phyloP scores from a whole-genome alignment of 1,139 yeast species.

The Torulaspora globosa region DNA sequence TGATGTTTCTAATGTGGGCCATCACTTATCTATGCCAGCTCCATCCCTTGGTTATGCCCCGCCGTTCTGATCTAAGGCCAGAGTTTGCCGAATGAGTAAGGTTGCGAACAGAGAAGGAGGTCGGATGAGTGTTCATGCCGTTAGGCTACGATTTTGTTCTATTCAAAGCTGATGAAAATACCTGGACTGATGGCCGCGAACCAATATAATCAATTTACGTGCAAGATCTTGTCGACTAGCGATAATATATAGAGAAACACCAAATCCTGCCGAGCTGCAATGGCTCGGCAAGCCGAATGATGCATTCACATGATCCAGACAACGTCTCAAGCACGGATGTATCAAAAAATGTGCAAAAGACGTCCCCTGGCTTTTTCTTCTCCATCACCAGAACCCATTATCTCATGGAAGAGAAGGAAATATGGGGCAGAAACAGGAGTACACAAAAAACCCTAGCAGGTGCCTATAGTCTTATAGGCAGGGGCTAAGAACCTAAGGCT shows the following conservation, averaged over 20 bases:
- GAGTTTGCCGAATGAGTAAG: constrained; percentile 44
- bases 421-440: constrained; percentile 76
- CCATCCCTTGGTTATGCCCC: constrained; percentile 78
- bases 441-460: constrained; percentile 5
- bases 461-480: constrained; percentile 3
- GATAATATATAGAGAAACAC: constrained; percentile 20
- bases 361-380: constrained; percentile 53
- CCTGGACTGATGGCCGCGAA: background rate
- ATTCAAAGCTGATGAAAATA: background rate
- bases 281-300: constrained; percentile 11
- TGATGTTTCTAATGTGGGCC: constrained; percentile 96
- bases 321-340: constrained; percentile 24
- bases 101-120: background rate
- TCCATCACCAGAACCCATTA: constrained; percentile 65
- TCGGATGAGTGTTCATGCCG: background rate
- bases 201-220: background rate
- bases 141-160: background rate
- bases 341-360: constrained; percentile 27
- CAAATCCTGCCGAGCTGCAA: constrained; percentile 13
- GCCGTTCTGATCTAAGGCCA: constrained; percentile 77
- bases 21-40: constrained; percentile 71
- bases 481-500: background rate
- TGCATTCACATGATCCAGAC: constrained; percentile 30
- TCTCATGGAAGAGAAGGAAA: constrained; percentile 48
- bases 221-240: constrained; percentile 3